A percentile compares a stretch with the other conserved stretches of the same genome.
These are phyloP conservation scores for Solanum stenotomum DNA, from an alignment of 257 asterid genomes.

Conservation along the genomic window DNA sequence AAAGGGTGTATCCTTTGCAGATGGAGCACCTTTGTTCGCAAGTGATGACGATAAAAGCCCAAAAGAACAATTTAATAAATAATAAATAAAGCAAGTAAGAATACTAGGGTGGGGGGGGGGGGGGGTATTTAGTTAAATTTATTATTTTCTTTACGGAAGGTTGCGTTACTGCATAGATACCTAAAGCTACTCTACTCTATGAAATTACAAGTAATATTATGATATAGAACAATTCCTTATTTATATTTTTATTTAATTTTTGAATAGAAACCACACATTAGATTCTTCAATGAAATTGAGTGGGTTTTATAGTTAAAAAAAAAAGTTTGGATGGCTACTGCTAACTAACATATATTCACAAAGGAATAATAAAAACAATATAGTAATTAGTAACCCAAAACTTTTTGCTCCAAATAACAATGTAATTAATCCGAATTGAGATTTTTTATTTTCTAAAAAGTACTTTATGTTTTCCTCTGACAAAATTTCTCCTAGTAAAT, in stretches of 20 bases:
- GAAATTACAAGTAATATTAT: background rate
- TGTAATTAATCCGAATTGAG: too few species aligned
- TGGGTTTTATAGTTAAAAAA: background rate
- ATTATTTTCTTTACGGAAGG: background rate
- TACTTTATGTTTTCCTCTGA: background rate
- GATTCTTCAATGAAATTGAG: background rate
- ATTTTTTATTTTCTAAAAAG: too few species aligned
- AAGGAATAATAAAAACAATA: background rate
- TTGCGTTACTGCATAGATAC: background rate
- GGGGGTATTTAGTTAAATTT: background rate
- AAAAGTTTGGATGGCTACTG: background rate
- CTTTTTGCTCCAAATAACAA: background rate
- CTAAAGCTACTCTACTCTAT: background rate
- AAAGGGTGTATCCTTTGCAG: background rate
- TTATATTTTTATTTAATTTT: background rate
- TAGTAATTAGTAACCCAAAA: background rate
- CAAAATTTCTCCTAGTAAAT: background rate
- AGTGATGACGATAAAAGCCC: background rate
- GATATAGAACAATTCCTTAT: background rate
- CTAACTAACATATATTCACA: background rate
- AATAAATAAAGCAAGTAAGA: background rate
- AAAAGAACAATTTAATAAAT: background rate
- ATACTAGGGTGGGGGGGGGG: too few species aligned
- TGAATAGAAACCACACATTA: background rate
- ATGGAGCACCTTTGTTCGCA: background rate